Evolutionary conservation across 2,329 filamentous ascomycete species (phyloP), one percentile per base, ranked within the genome.

Genomic region (Byssochlamys sp.): DNA sequence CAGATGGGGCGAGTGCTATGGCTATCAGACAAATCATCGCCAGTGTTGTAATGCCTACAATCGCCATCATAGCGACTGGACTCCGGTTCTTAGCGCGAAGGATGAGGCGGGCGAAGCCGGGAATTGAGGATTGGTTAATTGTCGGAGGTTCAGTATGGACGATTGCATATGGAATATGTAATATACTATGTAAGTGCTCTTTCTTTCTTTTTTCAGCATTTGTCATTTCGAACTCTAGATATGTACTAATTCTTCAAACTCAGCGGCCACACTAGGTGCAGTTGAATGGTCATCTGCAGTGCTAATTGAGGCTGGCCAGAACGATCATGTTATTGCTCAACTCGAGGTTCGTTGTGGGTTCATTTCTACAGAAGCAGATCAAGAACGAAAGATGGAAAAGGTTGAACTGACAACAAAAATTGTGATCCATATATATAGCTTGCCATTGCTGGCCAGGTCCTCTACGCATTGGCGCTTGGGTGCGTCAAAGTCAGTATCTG

Each of bases 391-490:
- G 35, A 39, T 14, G 14, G 35, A 10, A 31, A 31, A 31, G 5
- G 10, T 31, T 31, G 29, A 31, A 31, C 29, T 31, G 29, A 19
- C 19, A 19, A 31, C 29, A 31, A 31, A 31, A 31, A 31, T 6
- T 31, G 29, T 31, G 10, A 31, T 31, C 3, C 12, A 35, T 14
- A 29, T 7, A 29, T 39, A 39, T 33, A 53, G 52, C 52, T 55
- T 27, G 48, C 53, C 10, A 25, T 55, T 25, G 53, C 53, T n/a
- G 53, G 53, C 10, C 53, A 55, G 48, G 53, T 55, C 53, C 33
- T 55, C 53, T 55, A 55, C 48, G 53, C 53, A 12, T 45, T 55
- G 12, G 53, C 53, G n/a, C 29, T 55, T 14, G 53, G 53, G 25
- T 55, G 24, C 25, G n/a, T 55, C 35, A 55, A 55, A 39, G 53